Percentiles rank a stretch among this genome's conserved stretches.
These are phyloP conservation scores for Vigna mungo DNA, from an alignment of 306 rosid species.

Conservation along the genomic window DNA sequence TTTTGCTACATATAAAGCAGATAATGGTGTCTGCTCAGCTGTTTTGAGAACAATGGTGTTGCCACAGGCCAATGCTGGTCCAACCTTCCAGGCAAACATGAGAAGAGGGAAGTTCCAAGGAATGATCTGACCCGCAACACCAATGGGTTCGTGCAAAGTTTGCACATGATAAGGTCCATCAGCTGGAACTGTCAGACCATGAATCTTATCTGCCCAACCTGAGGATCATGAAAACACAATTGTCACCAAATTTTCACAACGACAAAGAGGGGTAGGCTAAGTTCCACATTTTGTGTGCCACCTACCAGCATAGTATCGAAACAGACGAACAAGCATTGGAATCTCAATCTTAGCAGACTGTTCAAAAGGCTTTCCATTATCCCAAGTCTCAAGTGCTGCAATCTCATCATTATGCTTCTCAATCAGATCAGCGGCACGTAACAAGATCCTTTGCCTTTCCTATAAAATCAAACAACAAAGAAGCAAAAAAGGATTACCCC, in stretches of 20 bases:
- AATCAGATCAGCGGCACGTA: slow-evolving; percentile 83
- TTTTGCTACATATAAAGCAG: slow-evolving; percentile 73
- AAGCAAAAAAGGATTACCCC: background rate
- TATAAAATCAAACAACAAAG: slow-evolving; percentile 37
- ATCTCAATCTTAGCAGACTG: slow-evolving; percentile 72
- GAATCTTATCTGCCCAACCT: slow-evolving; percentile 98
- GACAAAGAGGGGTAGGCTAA: background rate
- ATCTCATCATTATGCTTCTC: slow-evolving; percentile 78
- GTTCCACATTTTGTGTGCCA: background rate
- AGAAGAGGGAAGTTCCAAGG: slow-evolving; percentile 98
- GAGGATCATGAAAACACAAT: slow-evolving; percentile 30
- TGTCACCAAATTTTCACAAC: slow-evolving; percentile 28
- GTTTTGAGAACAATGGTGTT: slow-evolving; percentile 85
- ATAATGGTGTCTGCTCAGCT: slow-evolving; percentile 94
- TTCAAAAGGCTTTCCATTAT: slow-evolving; percentile 89
- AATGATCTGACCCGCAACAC: slow-evolving; percentile 94
- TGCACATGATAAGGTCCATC: slow-evolving; percentile 81
- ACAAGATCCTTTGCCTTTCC: slow-evolving; percentile 73
- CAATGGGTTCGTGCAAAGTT: slow-evolving; percentile 94
- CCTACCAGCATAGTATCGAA: slow-evolving; percentile 90
- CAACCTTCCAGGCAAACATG: slow-evolving; percentile 93
- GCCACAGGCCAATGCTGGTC: slow-evolving; percentile 92
- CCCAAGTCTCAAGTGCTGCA: slow-evolving; percentile 95
- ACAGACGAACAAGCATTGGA: slow-evolving; percentile 71
- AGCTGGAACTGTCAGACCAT: slow-evolving; percentile 86